A percentile compares a stretch with the other conserved stretches of the same genome.
Conservation (phyloP, 2,329 filamentous ascomycete species). For the Fusarium metavorans region DNA sequence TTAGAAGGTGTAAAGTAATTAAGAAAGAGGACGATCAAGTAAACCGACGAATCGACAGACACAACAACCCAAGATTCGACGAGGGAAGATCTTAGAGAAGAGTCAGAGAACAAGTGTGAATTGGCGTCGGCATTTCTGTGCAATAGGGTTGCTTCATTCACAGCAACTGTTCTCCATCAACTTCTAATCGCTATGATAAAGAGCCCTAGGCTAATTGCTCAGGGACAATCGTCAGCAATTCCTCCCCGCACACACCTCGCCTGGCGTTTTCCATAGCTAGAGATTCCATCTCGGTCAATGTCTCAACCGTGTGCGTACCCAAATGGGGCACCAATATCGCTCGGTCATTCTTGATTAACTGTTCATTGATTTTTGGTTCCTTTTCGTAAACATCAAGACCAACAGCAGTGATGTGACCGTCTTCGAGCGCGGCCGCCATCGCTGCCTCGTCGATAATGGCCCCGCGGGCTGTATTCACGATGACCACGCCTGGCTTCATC, state of each 20-base stretch:
- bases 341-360: conserved; percentile 68
- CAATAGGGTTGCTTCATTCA: background rate
- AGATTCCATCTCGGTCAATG: conserved; percentile 45
- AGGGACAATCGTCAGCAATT: conserved; percentile 32
- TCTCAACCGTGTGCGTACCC: conserved; percentile 73
- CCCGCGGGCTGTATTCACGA: conserved; percentile 70
- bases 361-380: conserved; percentile 71
- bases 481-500: conserved; percentile 67
- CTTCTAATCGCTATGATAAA: background rate
- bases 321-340: conserved; percentile 75
- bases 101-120: background rate
- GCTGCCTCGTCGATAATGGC: conserved; percentile 68
- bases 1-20: too few species aligned
- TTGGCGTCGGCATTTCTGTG: background rate
- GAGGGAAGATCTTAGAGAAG: too few species aligned
- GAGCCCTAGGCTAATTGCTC: conserved; percentile 12
- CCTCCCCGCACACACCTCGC: conserved; percentile 24
- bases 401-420: conserved; percentile 64
- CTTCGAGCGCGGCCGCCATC: conserved; percentile 64
- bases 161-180: background rate
- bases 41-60: too few species aligned
- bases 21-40: too few species aligned
- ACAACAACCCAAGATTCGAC: too few species aligned
- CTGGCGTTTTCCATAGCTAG: conserved; percentile 47
- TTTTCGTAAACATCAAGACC: conserved; percentile 69